Evolutionary conservation across 2,329 filamentous ascomycete genomes (phyloP).

Genomic region (Aspergillus sp.): DNA sequence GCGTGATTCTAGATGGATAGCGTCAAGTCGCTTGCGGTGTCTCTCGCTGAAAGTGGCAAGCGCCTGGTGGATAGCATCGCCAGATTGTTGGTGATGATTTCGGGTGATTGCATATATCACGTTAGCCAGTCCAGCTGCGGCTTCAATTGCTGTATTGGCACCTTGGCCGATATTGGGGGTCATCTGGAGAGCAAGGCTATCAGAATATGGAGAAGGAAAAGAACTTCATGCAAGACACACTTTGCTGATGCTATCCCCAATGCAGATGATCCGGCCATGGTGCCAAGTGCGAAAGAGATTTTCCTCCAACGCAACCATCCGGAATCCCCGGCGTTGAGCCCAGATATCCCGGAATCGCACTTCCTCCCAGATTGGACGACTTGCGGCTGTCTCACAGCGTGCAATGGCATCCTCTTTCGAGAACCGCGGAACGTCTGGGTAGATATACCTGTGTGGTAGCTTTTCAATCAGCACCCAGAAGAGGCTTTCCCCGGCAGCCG

Average conservation of each 20-base stretch:
- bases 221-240: constrained; percentile 1
- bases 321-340: constrained; percentile 6
- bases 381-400: background rate
- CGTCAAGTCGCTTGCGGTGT: no score
- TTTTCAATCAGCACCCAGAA: constrained; percentile 25
- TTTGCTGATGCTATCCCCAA: constrained; percentile 26
- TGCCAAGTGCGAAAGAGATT: constrained; percentile 17
- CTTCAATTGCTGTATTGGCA: constrained; percentile 40
- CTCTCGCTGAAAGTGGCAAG: no score
- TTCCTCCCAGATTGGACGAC: constrained; percentile 5
- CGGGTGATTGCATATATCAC: background rate
- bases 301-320: constrained; percentile 20
- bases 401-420: constrained; percentile 10
- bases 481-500: constrained; percentile 13
- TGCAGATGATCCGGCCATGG: constrained; percentile 14
- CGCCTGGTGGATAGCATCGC: no score
- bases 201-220: no score
- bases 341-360: constrained; percentile 20
- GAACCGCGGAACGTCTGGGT: constrained; percentile 16
- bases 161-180: constrained; percentile 36
- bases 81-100: no score
- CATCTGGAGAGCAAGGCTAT: constrained; percentile 17
- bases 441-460: constrained; percentile 14
- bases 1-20: no score
- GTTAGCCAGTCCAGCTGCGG: constrained; percentile 33